Conservation (phyloP, 495 filamentous ascomycete genomes). For the Trichoderma orchidacearum region DNA sequence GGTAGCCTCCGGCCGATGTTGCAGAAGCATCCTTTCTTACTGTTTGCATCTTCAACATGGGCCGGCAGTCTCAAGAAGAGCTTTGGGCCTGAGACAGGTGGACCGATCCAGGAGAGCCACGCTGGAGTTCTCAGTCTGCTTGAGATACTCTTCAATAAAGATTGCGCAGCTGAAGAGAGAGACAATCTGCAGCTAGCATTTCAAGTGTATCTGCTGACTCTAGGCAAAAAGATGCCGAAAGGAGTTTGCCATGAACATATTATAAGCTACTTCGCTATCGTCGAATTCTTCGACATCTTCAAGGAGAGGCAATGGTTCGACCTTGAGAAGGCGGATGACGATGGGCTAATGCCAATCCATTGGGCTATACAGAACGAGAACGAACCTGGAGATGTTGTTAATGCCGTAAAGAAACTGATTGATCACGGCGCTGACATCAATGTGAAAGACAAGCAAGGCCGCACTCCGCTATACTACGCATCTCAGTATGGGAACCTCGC, state of each 20-base stretch:
- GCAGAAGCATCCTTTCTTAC: not conserved
- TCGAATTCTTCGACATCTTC: not conserved
- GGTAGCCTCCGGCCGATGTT: not conserved
- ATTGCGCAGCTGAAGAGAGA: no score
- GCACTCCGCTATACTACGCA: not conserved
- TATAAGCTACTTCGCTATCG: not conserved
- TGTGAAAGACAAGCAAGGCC: not conserved
- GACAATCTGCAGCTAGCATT: not conserved
- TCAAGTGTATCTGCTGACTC: not conserved
- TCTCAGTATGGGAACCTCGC: not conserved
- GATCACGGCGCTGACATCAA: not conserved
- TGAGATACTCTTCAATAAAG: not conserved
- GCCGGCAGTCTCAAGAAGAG: not conserved
- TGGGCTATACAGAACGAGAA: conserved; percentile 4
- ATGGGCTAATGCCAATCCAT: conserved; percentile 2
- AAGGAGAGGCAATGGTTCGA: not conserved
- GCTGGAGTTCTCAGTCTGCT: not conserved
- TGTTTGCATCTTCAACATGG: not conserved
- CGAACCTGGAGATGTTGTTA: not conserved
- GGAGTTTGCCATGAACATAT: not conserved
- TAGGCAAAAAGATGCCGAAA: not conserved
- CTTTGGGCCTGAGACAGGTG: not conserved
- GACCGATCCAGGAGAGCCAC: no score
- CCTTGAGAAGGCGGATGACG: not conserved
- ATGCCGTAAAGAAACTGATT: not conserved